A percentile compares a stretch with the other conserved stretches of the same genome.
Evolutionary conservation across 179 eudicot species (phyloP).

Genomic region (Camellia oleifera): DNA sequence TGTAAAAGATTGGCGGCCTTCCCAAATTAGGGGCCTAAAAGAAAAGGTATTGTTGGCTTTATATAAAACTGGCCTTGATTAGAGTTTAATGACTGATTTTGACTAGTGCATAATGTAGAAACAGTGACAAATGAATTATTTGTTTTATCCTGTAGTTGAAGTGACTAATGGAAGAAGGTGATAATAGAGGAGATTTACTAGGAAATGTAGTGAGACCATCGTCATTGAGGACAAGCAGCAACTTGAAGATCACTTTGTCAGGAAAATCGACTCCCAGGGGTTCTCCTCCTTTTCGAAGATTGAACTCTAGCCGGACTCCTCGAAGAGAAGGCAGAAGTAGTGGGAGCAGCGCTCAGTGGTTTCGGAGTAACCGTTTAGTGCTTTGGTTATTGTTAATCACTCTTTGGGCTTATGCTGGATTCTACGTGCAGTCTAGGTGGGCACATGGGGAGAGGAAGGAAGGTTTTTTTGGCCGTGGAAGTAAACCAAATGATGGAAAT

Average conservation of each 20-base stretch:
- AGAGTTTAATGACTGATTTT: neutral
- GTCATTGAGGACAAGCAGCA: conserved; percentile 37
- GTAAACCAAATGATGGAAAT: conserved; percentile 31
- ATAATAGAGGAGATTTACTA: conserved; percentile 22
- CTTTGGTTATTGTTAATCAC: conserved; percentile 95
- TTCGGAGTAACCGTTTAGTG: conserved; percentile 66
- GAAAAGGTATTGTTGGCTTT: no score
- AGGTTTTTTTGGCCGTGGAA: conserved; percentile 59
- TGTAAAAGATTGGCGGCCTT: no score
- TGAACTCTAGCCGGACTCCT: conserved; percentile 68
- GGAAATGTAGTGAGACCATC: conserved; percentile 37
- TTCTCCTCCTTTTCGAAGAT: conserved; percentile 75
- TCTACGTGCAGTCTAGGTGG: conserved; percentile 95
- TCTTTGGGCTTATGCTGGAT: conserved; percentile 94
- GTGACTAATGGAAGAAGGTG: conserved; percentile 24
- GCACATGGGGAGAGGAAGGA: conserved; percentile 86
- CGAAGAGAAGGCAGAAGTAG: conserved; percentile 56
- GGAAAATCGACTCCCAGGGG: conserved; percentile 84
- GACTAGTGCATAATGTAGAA: neutral
- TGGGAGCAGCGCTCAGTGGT: conserved; percentile 47
- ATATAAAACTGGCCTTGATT: no score
- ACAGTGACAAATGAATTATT: conserved; percentile 10
- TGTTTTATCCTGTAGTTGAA: conserved; percentile 13
- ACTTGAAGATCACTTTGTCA: conserved; percentile 68
- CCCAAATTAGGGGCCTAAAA: no score